These are phyloP conservation scores for Solanum habrochaites DNA, from an alignment of 257 asterid species.

Conservation along the genomic window DNA sequence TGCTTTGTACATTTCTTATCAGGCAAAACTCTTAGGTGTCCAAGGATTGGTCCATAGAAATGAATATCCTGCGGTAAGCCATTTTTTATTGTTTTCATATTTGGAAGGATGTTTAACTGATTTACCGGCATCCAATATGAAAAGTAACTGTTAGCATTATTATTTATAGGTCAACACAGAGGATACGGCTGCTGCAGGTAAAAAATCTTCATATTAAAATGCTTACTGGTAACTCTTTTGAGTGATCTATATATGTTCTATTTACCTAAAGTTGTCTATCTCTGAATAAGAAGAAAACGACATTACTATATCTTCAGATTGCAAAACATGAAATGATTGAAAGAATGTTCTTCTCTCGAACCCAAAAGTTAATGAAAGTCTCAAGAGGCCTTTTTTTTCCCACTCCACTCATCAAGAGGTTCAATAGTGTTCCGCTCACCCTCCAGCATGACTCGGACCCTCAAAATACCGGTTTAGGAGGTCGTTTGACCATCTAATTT, in stretches of 20 bases:
- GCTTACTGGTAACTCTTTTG: not conserved
- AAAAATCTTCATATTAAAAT: not conserved
- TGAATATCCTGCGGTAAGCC: conserved; percentile 28
- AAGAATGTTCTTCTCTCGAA: not conserved
- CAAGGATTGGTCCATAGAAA: not conserved
- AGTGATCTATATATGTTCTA: not conserved
- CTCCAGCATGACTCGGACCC: not conserved
- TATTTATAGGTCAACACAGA: conserved; percentile 15
- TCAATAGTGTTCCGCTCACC: not conserved
- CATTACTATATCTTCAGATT: not conserved
- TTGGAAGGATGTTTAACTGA: not conserved
- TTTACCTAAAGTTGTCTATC: not conserved
- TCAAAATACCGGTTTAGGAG: not conserved
- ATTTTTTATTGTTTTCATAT: not conserved
- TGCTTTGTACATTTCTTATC: not conserved
- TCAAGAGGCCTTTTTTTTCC: not conserved
- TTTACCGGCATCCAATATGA: not conserved
- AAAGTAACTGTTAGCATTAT: not conserved
- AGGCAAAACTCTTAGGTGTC: conserved; percentile 38
- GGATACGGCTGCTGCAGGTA: conserved; percentile 5
- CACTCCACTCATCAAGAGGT: not conserved
- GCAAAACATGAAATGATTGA: not conserved
- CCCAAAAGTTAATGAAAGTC: not conserved
- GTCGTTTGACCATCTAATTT: not conserved
- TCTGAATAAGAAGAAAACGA: not conserved